A percentile compares a stretch with the other conserved stretches of the same genome.
Evolutionary conservation across 768 basidiomycete species (phyloP).

Genomic region (Amanita thiersii): DNA sequence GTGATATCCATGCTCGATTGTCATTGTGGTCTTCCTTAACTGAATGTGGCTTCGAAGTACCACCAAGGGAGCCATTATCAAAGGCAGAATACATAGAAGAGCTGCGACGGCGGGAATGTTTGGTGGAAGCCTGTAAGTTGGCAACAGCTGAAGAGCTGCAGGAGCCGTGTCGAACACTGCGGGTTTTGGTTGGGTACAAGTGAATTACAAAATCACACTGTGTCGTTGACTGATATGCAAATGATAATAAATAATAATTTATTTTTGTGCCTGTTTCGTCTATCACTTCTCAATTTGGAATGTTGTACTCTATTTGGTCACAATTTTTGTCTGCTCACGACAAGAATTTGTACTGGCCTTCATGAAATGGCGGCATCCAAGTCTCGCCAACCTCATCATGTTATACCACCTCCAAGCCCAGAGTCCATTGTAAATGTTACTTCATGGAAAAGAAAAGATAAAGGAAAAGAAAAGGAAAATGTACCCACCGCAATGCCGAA

Average conservation of each 20-base stretch:
- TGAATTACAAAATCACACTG: conserved; percentile 14
- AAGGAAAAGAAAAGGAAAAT: conserved; percentile 42
- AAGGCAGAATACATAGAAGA: conserved; percentile 68
- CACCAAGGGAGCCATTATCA: conserved; percentile 51
- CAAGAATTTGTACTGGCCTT: conserved; percentile 11
- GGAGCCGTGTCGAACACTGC: conserved; percentile 48
- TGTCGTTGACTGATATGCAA: conserved; percentile 1
- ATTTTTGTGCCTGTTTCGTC: conserved; percentile 5
- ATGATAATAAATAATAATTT: conserved; percentile 1
- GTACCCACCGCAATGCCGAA: conserved; percentile 10
- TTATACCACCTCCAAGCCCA: conserved; percentile 22
- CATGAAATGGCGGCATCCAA: conserved; percentile 35
- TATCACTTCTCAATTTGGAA: conserved; percentile 2
- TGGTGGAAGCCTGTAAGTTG: conserved; percentile 47
- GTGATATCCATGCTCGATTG: conserved; percentile 60
- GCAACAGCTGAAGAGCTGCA: conserved; percentile 46
- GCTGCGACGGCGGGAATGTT: conserved; percentile 49
- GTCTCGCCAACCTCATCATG: conserved; percentile 26
- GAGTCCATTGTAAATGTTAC: conserved; percentile 10
- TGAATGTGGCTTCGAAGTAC: conserved; percentile 50
- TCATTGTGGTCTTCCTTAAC: conserved; percentile 58
- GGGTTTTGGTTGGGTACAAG: conserved; percentile 58
- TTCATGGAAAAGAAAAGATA: conserved; percentile 12
- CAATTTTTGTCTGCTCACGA: conserved; percentile 23
- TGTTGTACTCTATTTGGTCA: conserved; percentile 24